Evolutionary conservation across 2,329 filamentous ascomycete species (phyloP), one percentile per base, ranked within the genome.

Genomic region (Exophiala xenobiotica): DNA sequence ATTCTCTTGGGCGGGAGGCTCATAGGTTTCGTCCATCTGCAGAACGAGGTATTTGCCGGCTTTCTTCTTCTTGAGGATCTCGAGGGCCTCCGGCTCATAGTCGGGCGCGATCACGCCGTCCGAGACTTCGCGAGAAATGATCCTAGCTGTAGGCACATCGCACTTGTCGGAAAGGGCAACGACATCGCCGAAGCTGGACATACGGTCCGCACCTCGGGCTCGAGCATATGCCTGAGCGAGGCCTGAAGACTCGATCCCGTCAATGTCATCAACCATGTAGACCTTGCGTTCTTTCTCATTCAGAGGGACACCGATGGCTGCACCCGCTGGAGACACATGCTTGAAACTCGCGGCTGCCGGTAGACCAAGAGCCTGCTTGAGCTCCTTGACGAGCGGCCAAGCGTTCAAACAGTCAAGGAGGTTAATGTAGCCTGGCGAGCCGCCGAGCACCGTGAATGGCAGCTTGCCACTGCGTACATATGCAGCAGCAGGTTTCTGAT

Each of bases 261-360:
- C 81, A 64, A 99, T 95, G 67, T 96, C 93, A 66, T 95, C 89
- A 53, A 99, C 93, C 79, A 99, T 96, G 79, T 96, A 99, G 49
- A 96, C 93, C 76, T 95, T 95, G 73, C 88, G 86, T 81, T 99
- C 93, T 46, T 88, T 87, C 33, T 88, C 83, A 59, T 78, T 89
- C 59, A 99, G 80, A 18, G 90, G 89, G 5, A 93, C 84, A 61
- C 91, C 93, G 65, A 99, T 93, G 61, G 93, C 92, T 53, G 92
- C 93, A 66, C 93, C 93, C 37, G 93, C 93, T 16, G 93, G 93
- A 7, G 93, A 99, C 57, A 97, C 93, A 70, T 99, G 93, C 83
- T 96, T 99, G 85, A 99, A 99, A 70, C 90, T 96, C 58, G 93
- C 92, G 23, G 93, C 93, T 47, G 93, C 93, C 26, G 93, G 89